Evolutionary conservation across 345 rosid genomes (phyloP).

Genomic region (Sapria himalayana): DNA sequence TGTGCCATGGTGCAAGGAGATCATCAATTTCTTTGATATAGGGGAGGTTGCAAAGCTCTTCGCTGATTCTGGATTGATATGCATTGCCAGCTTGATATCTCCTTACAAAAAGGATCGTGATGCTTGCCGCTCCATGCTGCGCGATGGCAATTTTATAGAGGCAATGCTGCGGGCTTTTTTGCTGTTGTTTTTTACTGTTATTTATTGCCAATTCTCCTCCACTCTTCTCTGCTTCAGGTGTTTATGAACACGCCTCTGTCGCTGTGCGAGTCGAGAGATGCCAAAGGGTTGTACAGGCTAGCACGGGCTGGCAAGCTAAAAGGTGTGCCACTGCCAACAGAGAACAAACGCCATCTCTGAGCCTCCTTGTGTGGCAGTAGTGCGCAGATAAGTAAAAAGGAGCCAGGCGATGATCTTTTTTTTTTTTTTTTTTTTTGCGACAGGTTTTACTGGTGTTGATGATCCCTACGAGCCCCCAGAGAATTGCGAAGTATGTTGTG

Average conservation of each 20-base stretch:
- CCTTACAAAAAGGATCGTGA: conserved; percentile 75
- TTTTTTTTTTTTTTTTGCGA: conserved; percentile 1
- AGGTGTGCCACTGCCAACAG: too few relatives aligned
- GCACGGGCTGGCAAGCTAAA: conserved; percentile 86
- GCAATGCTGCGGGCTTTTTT: conserved; percentile 17
- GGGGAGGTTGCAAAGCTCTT: conserved; percentile 92
- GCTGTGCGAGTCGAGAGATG: conserved; percentile 73
- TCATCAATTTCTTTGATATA: conserved; percentile 7
- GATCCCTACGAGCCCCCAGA: conserved; percentile 81
- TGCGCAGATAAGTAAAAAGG: neutral
- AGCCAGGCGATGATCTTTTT: neutral
- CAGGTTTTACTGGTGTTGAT: conserved; percentile 92
- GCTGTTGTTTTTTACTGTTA: neutral
- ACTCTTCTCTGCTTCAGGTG: conserved; percentile 23
- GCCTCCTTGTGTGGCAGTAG: neutral
- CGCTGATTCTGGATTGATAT: conserved; percentile 79
- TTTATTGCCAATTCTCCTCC: conserved; percentile 3
- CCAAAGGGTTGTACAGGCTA: conserved; percentile 81
- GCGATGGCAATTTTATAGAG: conserved; percentile 50
- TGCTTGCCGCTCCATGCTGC: conserved; percentile 67
- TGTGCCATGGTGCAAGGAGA: neutral
- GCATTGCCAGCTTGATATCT: conserved; percentile 82
- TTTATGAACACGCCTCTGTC: conserved; percentile 72
- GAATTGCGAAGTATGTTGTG: conserved; percentile 46
- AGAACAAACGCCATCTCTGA: too few relatives aligned